Evolutionary conservation across 345 rosid species (phyloP).

Genomic region (Angophora floribunda): DNA sequence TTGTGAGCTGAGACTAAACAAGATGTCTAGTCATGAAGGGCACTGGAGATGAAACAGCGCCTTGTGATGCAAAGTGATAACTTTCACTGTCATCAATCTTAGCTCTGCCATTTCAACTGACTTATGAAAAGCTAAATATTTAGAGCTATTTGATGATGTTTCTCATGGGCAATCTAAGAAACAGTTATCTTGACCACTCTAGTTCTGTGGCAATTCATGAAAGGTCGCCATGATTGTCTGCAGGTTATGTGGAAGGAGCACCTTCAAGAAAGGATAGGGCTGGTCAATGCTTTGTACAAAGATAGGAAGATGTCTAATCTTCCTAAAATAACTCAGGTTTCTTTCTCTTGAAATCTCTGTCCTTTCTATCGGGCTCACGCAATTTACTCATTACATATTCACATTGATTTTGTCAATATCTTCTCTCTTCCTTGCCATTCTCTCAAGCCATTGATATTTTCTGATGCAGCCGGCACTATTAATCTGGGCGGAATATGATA

Average conservation of each 20-base stretch:
- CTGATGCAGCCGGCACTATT: neutral
- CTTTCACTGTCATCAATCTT: neutral
- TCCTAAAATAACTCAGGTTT: conserved; percentile 6
- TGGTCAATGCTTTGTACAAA: conserved; percentile 2
- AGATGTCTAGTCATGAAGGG: neutral
- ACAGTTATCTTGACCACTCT: neutral
- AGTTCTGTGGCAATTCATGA: neutral
- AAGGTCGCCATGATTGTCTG: neutral
- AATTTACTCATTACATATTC: neutral
- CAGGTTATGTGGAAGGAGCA: neutral
- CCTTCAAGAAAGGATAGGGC: conserved; percentile 1
- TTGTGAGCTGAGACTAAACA: neutral
- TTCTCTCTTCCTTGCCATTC: neutral
- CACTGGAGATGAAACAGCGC: neutral
- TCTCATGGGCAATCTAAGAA: neutral
- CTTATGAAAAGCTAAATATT: neutral
- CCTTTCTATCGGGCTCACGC: neutral
- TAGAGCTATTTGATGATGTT: neutral
- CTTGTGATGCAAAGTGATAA: neutral
- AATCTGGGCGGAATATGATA: conserved; percentile 5
- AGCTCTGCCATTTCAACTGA: neutral
- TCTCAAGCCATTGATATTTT: neutral
- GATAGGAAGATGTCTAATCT: neutral
- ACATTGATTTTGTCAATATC: neutral
- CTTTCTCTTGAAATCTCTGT: neutral